phyloP scores from a whole-genome alignment of 2,329 filamentous ascomycete genomes.

The Fonsecaea pugnacius region DNA sequence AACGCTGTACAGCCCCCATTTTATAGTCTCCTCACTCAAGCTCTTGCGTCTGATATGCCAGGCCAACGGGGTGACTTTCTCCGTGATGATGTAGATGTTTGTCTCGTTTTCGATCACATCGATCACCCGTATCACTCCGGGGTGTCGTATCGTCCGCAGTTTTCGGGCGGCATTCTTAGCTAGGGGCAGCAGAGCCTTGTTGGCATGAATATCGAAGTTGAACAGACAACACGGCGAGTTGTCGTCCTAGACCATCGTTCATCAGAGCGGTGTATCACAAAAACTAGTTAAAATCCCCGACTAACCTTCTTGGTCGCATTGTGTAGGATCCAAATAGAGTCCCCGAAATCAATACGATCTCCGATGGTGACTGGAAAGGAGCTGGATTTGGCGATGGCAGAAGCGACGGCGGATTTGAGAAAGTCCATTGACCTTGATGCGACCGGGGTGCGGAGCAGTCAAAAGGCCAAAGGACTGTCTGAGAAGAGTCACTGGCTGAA shows the following conservation, averaged over 20 bases:
- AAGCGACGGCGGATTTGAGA: constrained; percentile 94
- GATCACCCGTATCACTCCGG: constrained; percentile 89
- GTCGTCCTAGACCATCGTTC: constrained; percentile 71
- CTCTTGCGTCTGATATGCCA: constrained; percentile 92
- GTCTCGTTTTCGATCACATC: constrained; percentile 96
- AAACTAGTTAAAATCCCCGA: constrained; percentile 27
- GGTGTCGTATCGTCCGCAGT: constrained; percentile 87
- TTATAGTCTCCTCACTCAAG: constrained; percentile 86
- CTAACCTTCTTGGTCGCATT: constrained; percentile 88
- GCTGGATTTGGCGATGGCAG: constrained; percentile 91
- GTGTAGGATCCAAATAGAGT: constrained; percentile 94
- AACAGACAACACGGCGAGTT: constrained; percentile 95
- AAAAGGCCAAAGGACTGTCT: background rate
- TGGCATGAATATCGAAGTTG: constrained; percentile 84
- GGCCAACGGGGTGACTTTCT: constrained; percentile 80
- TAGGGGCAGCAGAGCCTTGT: constrained; percentile 79
- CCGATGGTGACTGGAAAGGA: constrained; percentile 92
- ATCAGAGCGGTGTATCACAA: background rate
- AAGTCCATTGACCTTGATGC: constrained; percentile 74
- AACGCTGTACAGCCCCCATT: constrained; percentile 90
- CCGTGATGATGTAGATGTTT: constrained; percentile 95
- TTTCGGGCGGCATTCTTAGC: constrained; percentile 95
- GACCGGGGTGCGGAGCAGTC: constrained; percentile 2
- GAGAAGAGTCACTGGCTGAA: background rate
- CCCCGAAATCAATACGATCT: constrained; percentile 86